Evolutionary conservation across 768 basidiomycete species (phyloP).

Genomic region (Tubosaeta brunneosetosa): DNA sequence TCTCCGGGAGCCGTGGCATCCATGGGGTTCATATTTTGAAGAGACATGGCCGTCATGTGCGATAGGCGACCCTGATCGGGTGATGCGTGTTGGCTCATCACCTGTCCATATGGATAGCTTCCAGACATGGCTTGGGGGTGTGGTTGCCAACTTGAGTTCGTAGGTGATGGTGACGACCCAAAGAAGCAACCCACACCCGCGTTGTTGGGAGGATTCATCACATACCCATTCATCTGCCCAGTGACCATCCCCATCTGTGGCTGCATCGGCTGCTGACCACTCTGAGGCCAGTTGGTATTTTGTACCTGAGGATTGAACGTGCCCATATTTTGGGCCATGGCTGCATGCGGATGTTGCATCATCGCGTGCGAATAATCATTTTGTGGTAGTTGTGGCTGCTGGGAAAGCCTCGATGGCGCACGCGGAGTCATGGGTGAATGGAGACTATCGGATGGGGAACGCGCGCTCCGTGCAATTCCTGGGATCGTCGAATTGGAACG

Average conservation of each 20-base stretch:
- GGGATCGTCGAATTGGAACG: slow-evolving; percentile 61
- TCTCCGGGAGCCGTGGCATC: slow-evolving; percentile 42
- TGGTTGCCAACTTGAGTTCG: slow-evolving; percentile 28
- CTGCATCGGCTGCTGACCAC: slow-evolving; percentile 52
- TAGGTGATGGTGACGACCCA: slow-evolving; percentile 22
- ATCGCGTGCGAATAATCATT: slow-evolving; percentile 36
- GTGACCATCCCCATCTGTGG: slow-evolving; percentile 31
- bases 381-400: slow-evolving; percentile 48
- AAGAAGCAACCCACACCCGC: slow-evolving; percentile 24
- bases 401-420: slow-evolving; percentile 31
- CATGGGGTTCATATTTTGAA: slow-evolving; percentile 39
- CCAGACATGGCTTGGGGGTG: slow-evolving; percentile 24
- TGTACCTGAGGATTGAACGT: slow-evolving; percentile 35
- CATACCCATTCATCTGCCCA: slow-evolving; percentile 33
- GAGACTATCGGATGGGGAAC: slow-evolving; percentile 67
- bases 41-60: slow-evolving; percentile 51
- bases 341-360: slow-evolving; percentile 33
- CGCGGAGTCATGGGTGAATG: slow-evolving; percentile 42
- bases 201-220: slow-evolving; percentile 36
- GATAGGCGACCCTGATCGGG: slow-evolving; percentile 36
- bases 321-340: slow-evolving; percentile 25
- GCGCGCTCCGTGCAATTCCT: slow-evolving; percentile 68
- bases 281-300: slow-evolving; percentile 45
- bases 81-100: slow-evolving; percentile 19
- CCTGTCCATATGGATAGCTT: slow-evolving; percentile 28